phyloP scores from a whole-genome alignment of 139 green algal genomes.

The Chlamydomonas schloesseri region DNA sequence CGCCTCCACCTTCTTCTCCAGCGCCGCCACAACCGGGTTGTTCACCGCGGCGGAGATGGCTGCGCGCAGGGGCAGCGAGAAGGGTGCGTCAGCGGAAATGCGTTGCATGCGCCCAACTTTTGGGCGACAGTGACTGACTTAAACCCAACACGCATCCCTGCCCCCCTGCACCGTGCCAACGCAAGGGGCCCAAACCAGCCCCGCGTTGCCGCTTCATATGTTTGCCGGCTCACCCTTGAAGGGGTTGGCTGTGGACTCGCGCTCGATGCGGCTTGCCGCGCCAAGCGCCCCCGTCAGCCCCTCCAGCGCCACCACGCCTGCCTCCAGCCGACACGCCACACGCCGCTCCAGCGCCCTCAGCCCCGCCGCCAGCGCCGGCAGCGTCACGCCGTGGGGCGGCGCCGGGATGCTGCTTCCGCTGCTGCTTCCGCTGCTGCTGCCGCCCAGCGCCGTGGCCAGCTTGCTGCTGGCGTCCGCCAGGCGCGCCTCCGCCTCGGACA shows the following conservation, averaged over 20 bases:
- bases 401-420: background rate
- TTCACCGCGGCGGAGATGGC: constrained; percentile 33
- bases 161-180: no score
- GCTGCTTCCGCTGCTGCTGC: background rate
- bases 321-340: background rate
- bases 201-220: no score
- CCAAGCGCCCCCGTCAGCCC: background rate
- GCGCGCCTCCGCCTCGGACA: constrained; percentile 15
- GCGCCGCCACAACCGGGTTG: constrained; percentile 40
- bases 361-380: background rate
- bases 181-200: no score
- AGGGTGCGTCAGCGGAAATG: no score
- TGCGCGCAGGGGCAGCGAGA: background rate
- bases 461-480: constrained; percentile 9
- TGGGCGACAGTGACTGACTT: no score
- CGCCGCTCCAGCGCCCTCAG: constrained; percentile 16
- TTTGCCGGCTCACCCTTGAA: constrained; percentile 43
- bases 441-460: constrained; percentile 7
- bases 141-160: no score
- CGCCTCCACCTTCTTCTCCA: constrained; percentile 37
- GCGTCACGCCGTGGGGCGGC: background rate
- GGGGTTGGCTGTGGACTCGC: constrained; percentile 22
- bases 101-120: no score
- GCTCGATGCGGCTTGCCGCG: background rate
- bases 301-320: background rate